Percentiles rank a stretch among this genome's conserved stretches.
These are phyloP conservation scores for Saccharomycodes ludwigii DNA, from an alignment of 805 yeast genomes.

Conservation along the genomic window DNA sequence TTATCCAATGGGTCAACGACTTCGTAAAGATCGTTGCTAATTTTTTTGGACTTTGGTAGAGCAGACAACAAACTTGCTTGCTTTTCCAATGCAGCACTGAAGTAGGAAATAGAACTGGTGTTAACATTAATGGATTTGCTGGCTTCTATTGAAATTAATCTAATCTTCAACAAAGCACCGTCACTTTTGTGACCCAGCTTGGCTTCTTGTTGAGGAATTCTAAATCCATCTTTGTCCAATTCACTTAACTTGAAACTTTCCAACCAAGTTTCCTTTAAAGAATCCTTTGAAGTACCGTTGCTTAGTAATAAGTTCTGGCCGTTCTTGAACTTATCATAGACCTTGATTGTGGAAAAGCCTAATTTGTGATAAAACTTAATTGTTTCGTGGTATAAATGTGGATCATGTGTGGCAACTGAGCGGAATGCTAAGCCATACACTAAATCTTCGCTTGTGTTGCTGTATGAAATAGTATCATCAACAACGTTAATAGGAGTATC, in stretches of 20 bases:
- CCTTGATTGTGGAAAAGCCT: conserved; percentile 51
- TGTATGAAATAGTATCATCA: too few species aligned
- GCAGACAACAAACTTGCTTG: too few species aligned
- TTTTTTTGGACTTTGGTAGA: too few species aligned
- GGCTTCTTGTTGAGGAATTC: conserved; percentile 37
- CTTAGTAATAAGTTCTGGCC: conserved; percentile 21
- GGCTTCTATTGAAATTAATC: too few species aligned
- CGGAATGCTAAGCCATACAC: conserved; percentile 38
- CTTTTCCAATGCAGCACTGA: too few species aligned
- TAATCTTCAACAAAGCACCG: conserved; percentile 36
- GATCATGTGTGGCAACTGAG: conserved; percentile 47
- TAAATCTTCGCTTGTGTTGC: background rate
- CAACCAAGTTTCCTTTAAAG: conserved; percentile 60
- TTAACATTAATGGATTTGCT: too few species aligned
- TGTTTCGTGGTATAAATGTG: conserved; percentile 32
- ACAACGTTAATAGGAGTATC: too few species aligned
- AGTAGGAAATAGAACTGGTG: too few species aligned
- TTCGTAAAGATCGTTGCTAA: too few species aligned
- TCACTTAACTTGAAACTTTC: conserved; percentile 54
- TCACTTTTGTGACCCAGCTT: conserved; percentile 26
- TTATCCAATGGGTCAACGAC: too few species aligned
- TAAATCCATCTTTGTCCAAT: conserved; percentile 47
- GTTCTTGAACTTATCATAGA: conserved; percentile 38
- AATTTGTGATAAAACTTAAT: conserved; percentile 45
- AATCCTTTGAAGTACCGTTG: conserved; percentile 52